phyloP scores from a whole-genome alignment of 2,329 filamentous ascomycete species.

The Fusarium napiforme region DNA sequence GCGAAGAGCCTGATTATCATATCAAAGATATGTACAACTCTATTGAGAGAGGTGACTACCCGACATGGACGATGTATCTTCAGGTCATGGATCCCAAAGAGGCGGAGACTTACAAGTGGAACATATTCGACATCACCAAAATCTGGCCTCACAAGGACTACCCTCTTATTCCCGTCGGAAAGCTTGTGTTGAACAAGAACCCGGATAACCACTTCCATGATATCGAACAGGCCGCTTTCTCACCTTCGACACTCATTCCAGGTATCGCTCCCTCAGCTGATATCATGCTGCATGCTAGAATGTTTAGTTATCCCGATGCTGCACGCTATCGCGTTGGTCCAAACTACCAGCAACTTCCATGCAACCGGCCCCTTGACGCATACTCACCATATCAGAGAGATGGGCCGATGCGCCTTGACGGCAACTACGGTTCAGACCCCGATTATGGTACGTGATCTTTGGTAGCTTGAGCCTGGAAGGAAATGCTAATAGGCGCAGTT shows the following conservation, averaged over 20 bases:
- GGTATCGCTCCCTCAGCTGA: conserved; percentile 61
- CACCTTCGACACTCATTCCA: conserved; percentile 60
- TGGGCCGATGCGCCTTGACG: not conserved
- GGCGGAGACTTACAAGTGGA: not conserved
- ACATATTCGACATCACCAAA: conserved; percentile 11
- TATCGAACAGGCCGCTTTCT: conserved; percentile 63
- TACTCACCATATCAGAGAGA: not conserved
- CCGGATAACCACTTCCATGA: conserved; percentile 59
- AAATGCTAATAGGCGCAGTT: not conserved
- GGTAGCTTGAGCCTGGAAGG: rapidly evolving
- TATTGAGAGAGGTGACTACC: not conserved
- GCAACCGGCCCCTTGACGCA: conserved; percentile 26
- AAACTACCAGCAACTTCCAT: conserved; percentile 61
- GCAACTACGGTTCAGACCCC: not conserved
- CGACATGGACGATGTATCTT: not conserved
- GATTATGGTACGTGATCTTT: not conserved
- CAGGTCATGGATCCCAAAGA: conserved; percentile 6
- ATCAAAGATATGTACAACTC: conserved; percentile 2
- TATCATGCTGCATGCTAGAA: conserved; percentile 58
- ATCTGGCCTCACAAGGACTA: conserved; percentile 6
- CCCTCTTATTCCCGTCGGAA: not conserved
- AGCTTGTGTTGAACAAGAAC: not conserved
- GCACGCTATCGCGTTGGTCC: conserved; percentile 63
- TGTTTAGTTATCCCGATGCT: conserved; percentile 62
- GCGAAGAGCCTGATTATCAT: conserved; percentile 1